Evolutionary conservation across 257 asterid genomes (phyloP).

Genomic region (Gentiana macrophylla): DNA sequence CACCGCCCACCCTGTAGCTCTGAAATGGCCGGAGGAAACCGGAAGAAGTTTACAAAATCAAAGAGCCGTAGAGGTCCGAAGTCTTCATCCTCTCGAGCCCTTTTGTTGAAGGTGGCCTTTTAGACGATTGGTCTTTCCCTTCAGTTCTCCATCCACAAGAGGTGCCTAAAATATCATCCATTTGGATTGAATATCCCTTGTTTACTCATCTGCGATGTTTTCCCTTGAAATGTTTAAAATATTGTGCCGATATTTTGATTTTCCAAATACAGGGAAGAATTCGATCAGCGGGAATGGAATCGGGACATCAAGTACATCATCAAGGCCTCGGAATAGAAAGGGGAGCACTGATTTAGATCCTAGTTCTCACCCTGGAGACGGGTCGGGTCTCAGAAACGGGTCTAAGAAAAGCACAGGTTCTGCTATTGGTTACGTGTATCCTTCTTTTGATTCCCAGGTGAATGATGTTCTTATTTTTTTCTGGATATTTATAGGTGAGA

Average conservation of each 20-base stretch:
- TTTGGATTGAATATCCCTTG: not conserved
- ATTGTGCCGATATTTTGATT: not conserved
- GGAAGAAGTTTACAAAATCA: constrained; percentile 36
- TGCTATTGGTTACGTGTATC: constrained; percentile 41
- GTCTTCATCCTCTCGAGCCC: constrained; percentile 36
- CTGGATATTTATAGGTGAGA: not conserved
- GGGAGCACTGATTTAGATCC: constrained; percentile 21
- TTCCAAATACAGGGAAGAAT: constrained; percentile 30
- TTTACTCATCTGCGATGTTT: not conserved
- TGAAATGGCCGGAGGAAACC: constrained; percentile 43
- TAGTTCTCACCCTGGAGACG: constrained; percentile 16
- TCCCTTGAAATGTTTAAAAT: not conserved
- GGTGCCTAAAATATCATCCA: constrained; percentile 25
- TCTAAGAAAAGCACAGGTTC: constrained; percentile 30
- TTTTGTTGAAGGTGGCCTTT: constrained; percentile 69
- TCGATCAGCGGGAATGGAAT: constrained; percentile 34
- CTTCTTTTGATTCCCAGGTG: constrained; percentile 44
- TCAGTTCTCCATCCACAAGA: constrained; percentile 55
- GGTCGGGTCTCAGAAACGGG: constrained; percentile 20
- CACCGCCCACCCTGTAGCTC: too few species aligned
- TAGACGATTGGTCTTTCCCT: constrained; percentile 56
- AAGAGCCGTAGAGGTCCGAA: constrained; percentile 27
- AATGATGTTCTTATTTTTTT: constrained; percentile 1
- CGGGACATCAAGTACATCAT: constrained; percentile 7
- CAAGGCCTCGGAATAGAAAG: constrained; percentile 31